Conservation (phyloP, 768 basidiomycete species). For the Suillus clintonianus region DNA sequence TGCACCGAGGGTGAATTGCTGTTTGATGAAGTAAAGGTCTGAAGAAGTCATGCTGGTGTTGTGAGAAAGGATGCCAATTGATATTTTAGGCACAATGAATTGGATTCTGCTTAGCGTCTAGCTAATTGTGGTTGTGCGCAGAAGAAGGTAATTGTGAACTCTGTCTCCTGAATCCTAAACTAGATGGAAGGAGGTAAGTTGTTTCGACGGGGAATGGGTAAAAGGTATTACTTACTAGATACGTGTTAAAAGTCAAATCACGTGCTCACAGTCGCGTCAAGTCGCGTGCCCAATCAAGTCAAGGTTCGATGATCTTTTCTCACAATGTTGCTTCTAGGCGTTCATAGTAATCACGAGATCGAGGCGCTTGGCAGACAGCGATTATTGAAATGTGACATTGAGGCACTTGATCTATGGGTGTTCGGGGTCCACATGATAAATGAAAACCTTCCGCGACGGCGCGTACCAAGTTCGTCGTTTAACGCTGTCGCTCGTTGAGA, state of each 20-base stretch:
- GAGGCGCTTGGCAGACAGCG: too few relatives aligned
- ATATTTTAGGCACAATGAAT: neutral
- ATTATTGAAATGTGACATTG: too few relatives aligned
- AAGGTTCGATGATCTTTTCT: too few relatives aligned
- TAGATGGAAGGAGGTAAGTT: too few relatives aligned
- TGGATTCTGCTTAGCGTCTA: neutral
- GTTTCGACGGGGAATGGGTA: too few relatives aligned
- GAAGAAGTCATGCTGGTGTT: slow-evolving; percentile 52
- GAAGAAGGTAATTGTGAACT: too few relatives aligned
- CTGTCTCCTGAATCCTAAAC: neutral
- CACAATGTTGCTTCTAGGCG: too few relatives aligned
- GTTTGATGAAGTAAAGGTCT: slow-evolving; percentile 67
- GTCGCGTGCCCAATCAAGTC: too few relatives aligned
- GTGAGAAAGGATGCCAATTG: neutral
- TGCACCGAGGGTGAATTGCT: slow-evolving; percentile 78
- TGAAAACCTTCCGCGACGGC: neutral
- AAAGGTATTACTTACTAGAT: too few relatives aligned
- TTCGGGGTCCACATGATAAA: neutral
- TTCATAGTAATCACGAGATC: too few relatives aligned
- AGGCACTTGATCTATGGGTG: neutral
- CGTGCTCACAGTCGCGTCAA: neutral
- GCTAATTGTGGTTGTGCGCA: neutral
- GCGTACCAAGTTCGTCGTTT: neutral
- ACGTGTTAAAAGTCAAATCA: neutral
- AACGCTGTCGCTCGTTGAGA: neutral